phyloP scores from a whole-genome alignment of 2,329 filamentous ascomycete genomes.

The Fusarium napiforme region DNA sequence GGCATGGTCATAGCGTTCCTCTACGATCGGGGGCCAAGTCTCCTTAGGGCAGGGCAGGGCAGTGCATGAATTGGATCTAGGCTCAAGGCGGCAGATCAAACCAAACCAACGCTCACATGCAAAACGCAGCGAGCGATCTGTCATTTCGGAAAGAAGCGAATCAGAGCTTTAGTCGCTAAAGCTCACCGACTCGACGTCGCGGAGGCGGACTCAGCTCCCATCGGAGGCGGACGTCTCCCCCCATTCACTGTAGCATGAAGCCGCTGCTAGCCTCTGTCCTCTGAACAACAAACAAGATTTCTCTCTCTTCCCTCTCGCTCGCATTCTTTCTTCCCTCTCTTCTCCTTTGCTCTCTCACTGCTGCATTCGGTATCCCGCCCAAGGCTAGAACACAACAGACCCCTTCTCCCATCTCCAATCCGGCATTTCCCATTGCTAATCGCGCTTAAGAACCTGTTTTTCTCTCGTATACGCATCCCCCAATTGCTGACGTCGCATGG shows the following conservation, averaged over 20 bases:
- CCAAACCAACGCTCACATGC: neutral
- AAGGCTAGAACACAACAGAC: neutral
- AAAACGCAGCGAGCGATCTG: neutral
- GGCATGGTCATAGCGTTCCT: constrained; percentile 29
- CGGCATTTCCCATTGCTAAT: neutral
- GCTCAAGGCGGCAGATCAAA: neutral
- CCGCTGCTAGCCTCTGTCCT: neutral
- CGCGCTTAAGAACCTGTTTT: neutral
- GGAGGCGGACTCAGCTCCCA: neutral
- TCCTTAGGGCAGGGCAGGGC: constrained; percentile 4
- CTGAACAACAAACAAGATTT: neutral
- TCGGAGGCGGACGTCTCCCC: neutral
- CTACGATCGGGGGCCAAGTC: constrained; percentile 8
- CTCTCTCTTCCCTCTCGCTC: neutral
- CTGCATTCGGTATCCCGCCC: neutral
- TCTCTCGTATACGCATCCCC: constrained; percentile 5
- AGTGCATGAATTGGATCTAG: constrained; percentile 22
- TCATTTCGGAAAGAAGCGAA: constrained; percentile 3
- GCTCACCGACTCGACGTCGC: constrained; percentile 12
- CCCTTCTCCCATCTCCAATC: neutral
- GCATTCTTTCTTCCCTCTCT: neutral
- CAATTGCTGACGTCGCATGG: constrained; percentile 11
- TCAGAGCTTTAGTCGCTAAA: neutral
- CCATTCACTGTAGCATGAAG: neutral
- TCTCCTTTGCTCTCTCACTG: neutral